A percentile compares a stretch with the other conserved stretches of the same genome.
Conservation (phyloP, 2,329 filamentous ascomycete genomes). For the Ceratocystis papillata region DNA sequence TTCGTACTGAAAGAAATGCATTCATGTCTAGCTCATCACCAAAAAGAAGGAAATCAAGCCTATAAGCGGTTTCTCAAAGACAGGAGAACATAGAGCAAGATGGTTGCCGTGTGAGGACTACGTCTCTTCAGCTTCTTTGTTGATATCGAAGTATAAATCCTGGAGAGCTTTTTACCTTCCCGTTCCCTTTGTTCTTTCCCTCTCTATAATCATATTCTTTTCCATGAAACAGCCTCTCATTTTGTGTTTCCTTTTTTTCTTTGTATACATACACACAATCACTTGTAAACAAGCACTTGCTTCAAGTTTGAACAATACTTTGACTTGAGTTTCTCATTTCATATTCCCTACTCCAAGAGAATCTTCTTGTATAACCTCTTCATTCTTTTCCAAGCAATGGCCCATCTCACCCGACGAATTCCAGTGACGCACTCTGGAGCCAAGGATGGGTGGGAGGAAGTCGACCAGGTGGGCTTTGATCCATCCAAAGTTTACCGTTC, state of each 20-base stretch:
- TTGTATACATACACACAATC: background rate
- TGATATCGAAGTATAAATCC: background rate
- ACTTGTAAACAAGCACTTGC: background rate
- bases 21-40: background rate
- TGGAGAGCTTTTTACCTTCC: too few species aligned
- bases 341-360: background rate
- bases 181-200: too few species aligned
- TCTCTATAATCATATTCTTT: background rate
- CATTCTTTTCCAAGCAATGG: background rate
- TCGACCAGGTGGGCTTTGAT: conserved; percentile 15
- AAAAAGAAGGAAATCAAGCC: background rate
- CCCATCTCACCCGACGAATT: conserved; percentile 13
- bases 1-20: background rate
- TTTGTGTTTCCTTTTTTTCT: background rate
- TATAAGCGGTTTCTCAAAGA: background rate
- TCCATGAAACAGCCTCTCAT: background rate
- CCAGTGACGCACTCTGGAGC: conserved; percentile 7
- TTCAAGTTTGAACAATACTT: background rate
- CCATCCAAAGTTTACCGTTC: conserved; percentile 13
- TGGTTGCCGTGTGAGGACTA: background rate
- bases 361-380: too few species aligned
- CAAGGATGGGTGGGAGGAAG: conserved; percentile 14
- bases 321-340: background rate
- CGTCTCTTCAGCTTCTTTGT: background rate
- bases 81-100: background rate